A percentile compares a stretch with the other conserved stretches of the same genome.
phyloP scores from a whole-genome alignment of 2,329 filamentous ascomycete genomes.

The Emergomyces africanus region DNA sequence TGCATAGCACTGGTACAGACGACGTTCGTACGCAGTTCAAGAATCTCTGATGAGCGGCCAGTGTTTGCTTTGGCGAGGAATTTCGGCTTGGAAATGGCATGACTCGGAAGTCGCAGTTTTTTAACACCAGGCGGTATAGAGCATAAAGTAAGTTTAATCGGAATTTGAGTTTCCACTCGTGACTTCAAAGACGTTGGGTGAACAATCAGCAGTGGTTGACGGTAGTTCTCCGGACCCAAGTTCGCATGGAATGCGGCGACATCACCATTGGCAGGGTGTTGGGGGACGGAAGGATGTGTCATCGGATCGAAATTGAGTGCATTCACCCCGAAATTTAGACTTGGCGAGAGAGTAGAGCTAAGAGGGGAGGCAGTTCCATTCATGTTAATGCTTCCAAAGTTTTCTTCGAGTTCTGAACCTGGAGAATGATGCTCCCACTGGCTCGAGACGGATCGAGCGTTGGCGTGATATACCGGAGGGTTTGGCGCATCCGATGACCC shows the following conservation, averaged over 20 bases:
- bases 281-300: slow-evolving; percentile 7
- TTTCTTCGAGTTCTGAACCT: slow-evolving; percentile 32
- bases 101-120: slow-evolving; percentile 71
- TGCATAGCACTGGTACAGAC: slow-evolving; percentile 91
- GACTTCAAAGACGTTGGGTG: slow-evolving; percentile 66
- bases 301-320: slow-evolving; percentile 22
- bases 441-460: slow-evolving; percentile 21
- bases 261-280: slow-evolving; percentile 13
- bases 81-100: slow-evolving; percentile 92
- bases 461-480: slow-evolving; percentile 17
- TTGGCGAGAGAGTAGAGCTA: slow-evolving; percentile 25
- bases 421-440: slow-evolving; percentile 32
- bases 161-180: slow-evolving; percentile 92
- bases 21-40: slow-evolving; percentile 67
- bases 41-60: slow-evolving; percentile 54
- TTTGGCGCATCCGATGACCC: slow-evolving; percentile 27
- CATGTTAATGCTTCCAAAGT: slow-evolving; percentile 34
- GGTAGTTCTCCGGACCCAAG: slow-evolving; percentile 19
- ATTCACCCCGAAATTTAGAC: slow-evolving; percentile 22
- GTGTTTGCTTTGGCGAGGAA: slow-evolving; percentile 62
- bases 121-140: slow-evolving; percentile 63
- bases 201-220: slow-evolving; percentile 41
- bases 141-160: slow-evolving; percentile 66
- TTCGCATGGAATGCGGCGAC: slow-evolving; percentile 18
- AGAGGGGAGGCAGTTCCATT: slow-evolving; percentile 29